These are phyloP conservation scores for Aspergillus alliaceus DNA, from an alignment of 2,329 filamentous ascomycete species.

Conservation along the genomic window DNA sequence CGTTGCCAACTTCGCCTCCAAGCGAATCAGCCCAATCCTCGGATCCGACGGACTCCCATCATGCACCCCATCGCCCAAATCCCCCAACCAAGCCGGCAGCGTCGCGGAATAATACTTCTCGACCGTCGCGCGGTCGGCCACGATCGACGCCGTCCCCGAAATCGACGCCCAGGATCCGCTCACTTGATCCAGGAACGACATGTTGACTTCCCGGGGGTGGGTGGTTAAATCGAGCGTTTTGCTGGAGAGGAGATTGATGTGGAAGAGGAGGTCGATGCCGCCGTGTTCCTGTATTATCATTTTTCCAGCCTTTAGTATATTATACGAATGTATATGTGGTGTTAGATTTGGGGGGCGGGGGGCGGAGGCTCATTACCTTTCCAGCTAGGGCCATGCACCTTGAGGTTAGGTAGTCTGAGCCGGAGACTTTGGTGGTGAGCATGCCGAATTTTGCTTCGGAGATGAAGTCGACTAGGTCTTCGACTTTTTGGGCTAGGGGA, in stretches of 20 bases:
- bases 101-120: conserved; percentile 72
- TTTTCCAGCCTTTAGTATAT: too few species aligned
- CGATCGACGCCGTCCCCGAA: conserved; percentile 68
- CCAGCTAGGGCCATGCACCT: conserved; percentile 83
- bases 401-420: conserved; percentile 69
- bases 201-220: conserved; percentile 72
- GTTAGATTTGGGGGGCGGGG: too few species aligned
- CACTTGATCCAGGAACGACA: conserved; percentile 71
- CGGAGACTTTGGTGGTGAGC: conserved; percentile 72
- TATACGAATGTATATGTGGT: too few species aligned
- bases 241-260: conserved; percentile 86
- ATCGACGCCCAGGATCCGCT: conserved; percentile 85
- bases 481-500: conserved; percentile 71
- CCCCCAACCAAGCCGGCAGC: conserved; percentile 83
- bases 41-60: conserved; percentile 81
- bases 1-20: conserved; percentile 70
- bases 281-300: conserved; percentile 81
- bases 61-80: conserved; percentile 78
- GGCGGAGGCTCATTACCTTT: conserved; percentile 53
- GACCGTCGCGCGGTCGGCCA: conserved; percentile 68
- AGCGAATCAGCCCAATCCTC: conserved; percentile 75
- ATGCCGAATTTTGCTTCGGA: conserved; percentile 77
- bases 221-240: conserved; percentile 78
- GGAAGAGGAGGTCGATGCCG: conserved; percentile 81
- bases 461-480: conserved; percentile 71